phyloP scores from a whole-genome alignment of 2,329 filamentous ascomycete genomes.

The Penicillium corylophilum region DNA sequence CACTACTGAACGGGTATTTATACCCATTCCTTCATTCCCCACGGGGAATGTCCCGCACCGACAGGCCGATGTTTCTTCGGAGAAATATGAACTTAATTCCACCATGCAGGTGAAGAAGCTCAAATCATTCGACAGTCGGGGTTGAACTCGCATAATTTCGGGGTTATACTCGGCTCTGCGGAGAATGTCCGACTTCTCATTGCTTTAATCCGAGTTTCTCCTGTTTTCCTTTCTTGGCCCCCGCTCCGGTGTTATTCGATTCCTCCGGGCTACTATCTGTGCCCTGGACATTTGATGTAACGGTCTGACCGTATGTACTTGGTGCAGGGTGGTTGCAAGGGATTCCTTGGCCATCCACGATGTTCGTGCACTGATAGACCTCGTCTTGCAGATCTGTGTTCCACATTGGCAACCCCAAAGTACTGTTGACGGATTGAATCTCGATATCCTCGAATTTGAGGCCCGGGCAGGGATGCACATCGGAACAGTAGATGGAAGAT shows the following conservation, averaged over 20 bases:
- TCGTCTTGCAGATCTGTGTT: conserved; percentile 31
- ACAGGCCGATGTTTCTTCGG: conserved; percentile 10
- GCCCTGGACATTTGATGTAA: conserved; percentile 17
- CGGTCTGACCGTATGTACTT: conserved; percentile 20
- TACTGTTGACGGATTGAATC: conserved; percentile 44
- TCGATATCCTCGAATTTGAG: conserved; percentile 49
- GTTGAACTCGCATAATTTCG: conserved; percentile 8
- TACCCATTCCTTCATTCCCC: conserved; percentile 5
- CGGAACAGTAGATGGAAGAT: conserved; percentile 48
- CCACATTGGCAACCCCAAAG: conserved; percentile 29
- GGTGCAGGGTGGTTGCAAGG: conserved; percentile 29
- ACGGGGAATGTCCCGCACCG: conserved; percentile 8
- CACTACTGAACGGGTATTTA: conserved; percentile 1
- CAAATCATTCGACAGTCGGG: conserved; percentile 1
- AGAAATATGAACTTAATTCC: conserved; percentile 7
- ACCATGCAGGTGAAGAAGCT: background rate
- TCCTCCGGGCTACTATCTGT: background rate
- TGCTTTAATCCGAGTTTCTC: conserved; percentile 1
- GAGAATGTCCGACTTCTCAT: background rate
- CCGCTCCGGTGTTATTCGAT: background rate
- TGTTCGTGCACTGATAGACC: conserved; percentile 46
- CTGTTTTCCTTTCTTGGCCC: conserved; percentile 2
- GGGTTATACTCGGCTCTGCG: conserved; percentile 2
- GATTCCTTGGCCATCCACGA: conserved; percentile 26
- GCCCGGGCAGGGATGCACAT: conserved; percentile 45